These are phyloP conservation scores for Biscogniauxia sp. DNA, from an alignment of 2,329 filamentous ascomycete species.

Conservation along the genomic window DNA sequence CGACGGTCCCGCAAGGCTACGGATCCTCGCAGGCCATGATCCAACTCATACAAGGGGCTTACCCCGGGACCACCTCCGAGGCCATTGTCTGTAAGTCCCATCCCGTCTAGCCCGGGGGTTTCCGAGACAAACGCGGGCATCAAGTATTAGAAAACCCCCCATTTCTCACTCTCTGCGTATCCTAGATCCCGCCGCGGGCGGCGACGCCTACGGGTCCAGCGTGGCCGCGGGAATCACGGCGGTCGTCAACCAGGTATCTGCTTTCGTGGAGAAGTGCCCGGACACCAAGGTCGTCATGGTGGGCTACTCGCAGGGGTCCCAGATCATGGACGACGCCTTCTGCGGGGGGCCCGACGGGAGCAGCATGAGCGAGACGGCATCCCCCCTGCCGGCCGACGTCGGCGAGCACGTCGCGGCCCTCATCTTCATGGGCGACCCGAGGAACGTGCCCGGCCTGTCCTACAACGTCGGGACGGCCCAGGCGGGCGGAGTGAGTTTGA, in stretches of 20 bases:
- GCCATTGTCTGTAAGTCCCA: not conserved
- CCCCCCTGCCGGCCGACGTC: slow-evolving; percentile 26
- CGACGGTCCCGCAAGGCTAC: not conserved
- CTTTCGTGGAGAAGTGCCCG: not conserved
- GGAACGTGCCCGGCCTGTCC: not conserved
- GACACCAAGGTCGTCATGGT: not conserved
- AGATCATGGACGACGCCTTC: slow-evolving; percentile 61
- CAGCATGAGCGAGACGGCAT: slow-evolving; percentile 7
- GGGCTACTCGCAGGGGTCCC: slow-evolving; percentile 46
- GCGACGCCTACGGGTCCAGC: not conserved
- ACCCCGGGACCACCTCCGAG: not conserved
- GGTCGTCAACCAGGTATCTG: not conserved
- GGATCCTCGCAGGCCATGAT: not conserved
- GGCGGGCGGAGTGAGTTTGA: not conserved
- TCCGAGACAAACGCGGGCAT: too few species aligned
- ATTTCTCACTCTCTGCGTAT: not conserved
- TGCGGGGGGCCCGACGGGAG: slow-evolving; percentile 46
- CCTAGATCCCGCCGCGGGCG: not conserved
- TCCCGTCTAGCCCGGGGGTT: not conserved
- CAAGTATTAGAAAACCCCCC: not conserved
- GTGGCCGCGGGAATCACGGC: not conserved
- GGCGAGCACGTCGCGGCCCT: slow-evolving; percentile 26
- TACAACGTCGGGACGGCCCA: not conserved
- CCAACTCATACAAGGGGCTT: not conserved
- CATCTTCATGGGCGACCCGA: not conserved